Conservation (phyloP, 345 rosid species). For the Melaleuca quinquenervia region DNA sequence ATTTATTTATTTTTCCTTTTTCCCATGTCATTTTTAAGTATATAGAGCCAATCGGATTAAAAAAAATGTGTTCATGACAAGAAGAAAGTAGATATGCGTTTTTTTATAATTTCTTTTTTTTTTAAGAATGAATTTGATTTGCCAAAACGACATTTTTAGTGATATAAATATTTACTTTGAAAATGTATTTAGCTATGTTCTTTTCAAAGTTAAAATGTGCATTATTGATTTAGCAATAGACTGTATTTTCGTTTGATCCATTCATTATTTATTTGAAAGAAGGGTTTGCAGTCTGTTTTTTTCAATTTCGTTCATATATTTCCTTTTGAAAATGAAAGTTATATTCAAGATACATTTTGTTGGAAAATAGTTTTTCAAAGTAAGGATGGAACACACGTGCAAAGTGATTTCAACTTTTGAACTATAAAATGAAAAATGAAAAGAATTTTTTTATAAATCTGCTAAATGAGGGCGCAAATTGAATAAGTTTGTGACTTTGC, state of each 20-base stretch:
- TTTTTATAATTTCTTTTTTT: no score
- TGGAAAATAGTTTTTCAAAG: not conserved
- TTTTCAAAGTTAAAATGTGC: not conserved
- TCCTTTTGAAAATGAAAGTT: no score
- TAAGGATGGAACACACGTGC: no score
- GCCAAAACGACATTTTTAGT: not conserved
- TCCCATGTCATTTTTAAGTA: not conserved
- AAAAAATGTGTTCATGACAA: not conserved
- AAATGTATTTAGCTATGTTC: not conserved
- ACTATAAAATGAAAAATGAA: no score
- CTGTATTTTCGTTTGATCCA: no score
- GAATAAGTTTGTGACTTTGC: not conserved
- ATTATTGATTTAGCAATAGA: fast-evolving
- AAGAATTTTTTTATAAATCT: no score
- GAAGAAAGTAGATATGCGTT: not conserved
- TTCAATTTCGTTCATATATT: no score
- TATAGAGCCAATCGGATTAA: not conserved
- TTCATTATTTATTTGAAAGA: no score
- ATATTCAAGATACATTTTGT: not conserved
- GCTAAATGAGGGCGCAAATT: no score
- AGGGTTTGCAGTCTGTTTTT: no score
- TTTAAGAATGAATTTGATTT: not conserved
- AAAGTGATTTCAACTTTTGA: not conserved
- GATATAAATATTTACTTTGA: not conserved
- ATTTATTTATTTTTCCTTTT: no score